These are phyloP conservation scores for Lachancea kluyveri DNA, from an alignment of 805 yeast species.

Conservation along the genomic window DNA sequence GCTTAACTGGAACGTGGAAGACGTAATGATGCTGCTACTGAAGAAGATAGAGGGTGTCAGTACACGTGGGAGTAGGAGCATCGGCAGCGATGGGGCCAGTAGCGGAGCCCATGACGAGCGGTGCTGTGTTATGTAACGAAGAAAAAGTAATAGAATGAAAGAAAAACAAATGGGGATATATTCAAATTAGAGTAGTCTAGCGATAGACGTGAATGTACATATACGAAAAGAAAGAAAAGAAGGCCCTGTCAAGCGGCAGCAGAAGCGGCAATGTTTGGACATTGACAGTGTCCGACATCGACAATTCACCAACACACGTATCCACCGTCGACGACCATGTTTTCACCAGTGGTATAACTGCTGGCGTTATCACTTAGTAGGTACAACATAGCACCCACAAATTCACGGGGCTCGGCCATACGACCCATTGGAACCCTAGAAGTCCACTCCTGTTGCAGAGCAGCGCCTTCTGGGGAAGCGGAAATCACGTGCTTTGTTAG, in stretches of 20 bases:
- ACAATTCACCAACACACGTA: slow-evolving; percentile 70
- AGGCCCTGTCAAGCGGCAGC: too few relatives aligned
- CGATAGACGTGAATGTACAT: too few relatives aligned
- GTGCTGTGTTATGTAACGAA: slow-evolving; percentile 5
- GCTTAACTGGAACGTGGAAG: slow-evolving; percentile 20
- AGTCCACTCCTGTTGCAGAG: slow-evolving; percentile 66
- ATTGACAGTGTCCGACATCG: too few relatives aligned
- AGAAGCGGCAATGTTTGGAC: too few relatives aligned
- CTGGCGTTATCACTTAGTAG: slow-evolving; percentile 66
- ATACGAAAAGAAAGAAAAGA: too few relatives aligned
- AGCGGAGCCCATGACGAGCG: not conserved
- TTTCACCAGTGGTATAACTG: slow-evolving; percentile 78
- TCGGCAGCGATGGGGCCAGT: not conserved
- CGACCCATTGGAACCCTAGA: slow-evolving; percentile 67
- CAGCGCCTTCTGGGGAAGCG: slow-evolving; percentile 38
- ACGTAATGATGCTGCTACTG: slow-evolving; percentile 16
- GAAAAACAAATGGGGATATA: too few relatives aligned
- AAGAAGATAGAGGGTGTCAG: slow-evolving; percentile 16
- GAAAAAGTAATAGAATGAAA: too few relatives aligned
- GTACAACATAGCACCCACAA: slow-evolving; percentile 70
- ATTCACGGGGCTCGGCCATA: slow-evolving; percentile 82
- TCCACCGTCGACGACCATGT: slow-evolving; percentile 81
- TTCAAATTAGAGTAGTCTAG: too few relatives aligned
- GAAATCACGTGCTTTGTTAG: slow-evolving; percentile 67
- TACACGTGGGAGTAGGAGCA: slow-evolving; percentile 7